Percentiles rank a stretch among this genome's conserved stretches.
These are phyloP conservation scores for Mucor lusitanicus DNA, from an alignment of 371 early-diverging fungal species.

Conservation along the genomic window DNA sequence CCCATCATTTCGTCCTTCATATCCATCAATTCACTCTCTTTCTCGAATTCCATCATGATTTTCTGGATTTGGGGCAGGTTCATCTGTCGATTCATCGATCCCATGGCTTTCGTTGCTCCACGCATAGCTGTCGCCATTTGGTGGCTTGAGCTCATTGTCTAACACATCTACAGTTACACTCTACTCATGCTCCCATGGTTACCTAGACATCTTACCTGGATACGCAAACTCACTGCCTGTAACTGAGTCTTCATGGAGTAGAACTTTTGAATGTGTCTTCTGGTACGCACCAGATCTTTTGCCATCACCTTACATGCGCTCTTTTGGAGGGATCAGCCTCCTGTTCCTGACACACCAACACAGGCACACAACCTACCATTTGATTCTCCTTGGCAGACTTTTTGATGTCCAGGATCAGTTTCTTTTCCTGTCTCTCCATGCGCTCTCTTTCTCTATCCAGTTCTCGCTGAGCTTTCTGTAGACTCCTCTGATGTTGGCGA, in stretches of 20 bases:
- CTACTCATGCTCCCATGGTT: background rate
- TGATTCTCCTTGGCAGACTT: slow-evolving; percentile 89
- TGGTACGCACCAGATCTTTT: slow-evolving; percentile 93
- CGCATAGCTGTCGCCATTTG: slow-evolving; percentile 96
- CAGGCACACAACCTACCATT: slow-evolving; percentile 50
- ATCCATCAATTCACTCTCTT: slow-evolving; percentile 94
- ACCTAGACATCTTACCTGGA: slow-evolving; percentile 41
- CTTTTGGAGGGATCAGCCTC: background rate
- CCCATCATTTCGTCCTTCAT: slow-evolving; percentile 99
- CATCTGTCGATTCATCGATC: slow-evolving; percentile 90
- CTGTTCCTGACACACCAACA: background rate
- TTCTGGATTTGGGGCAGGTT: slow-evolving; percentile 92
- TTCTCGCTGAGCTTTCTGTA: slow-evolving; percentile 89
- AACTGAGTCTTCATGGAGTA: slow-evolving; percentile 94
- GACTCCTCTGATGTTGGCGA: slow-evolving; percentile 87
- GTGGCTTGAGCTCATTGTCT: slow-evolving; percentile 91
- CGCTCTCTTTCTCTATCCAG: slow-evolving; percentile 88
- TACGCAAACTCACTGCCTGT: slow-evolving; percentile 87
- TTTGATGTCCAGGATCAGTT: slow-evolving; percentile 90
- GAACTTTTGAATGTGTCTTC: slow-evolving; percentile 92
- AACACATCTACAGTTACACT: background rate
- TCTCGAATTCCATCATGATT: slow-evolving; percentile 97
- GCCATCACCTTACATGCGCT: slow-evolving; percentile 94
- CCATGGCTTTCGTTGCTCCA: slow-evolving; percentile 95
- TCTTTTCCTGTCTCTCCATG: slow-evolving; percentile 94